Base-by-base conservation (phyloP, 768 basidiomycete species). In the Lactarius sanguifluus region DNA sequence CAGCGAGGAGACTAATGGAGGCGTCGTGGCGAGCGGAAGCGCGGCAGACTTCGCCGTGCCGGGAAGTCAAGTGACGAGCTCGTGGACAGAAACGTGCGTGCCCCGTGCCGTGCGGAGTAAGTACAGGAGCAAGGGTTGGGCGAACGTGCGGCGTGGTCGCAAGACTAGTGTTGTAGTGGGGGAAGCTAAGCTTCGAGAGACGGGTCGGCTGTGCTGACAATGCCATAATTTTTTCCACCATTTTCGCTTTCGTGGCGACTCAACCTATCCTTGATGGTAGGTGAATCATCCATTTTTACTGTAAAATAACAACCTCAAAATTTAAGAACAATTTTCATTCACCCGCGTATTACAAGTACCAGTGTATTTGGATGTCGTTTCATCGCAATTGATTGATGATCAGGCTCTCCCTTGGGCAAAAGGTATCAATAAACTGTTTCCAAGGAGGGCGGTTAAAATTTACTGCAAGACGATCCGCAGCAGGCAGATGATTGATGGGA, bases 211-310 rank as follows among this genome's bases (percentile, higher is more conserved):
- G 59, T 61, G 64, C 67, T 58, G 30, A 62, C 61, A 61, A 55
- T 68, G 64, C 38, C 64, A 68, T 60, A 68, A 68, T 63, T 69
- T 69, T 67, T 69, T 69, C 65, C 68, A 41, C 2, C 10, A 16
- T n/a, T 47, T 18, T 69, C 57, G 68, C 65, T 67, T 67, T 68
- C 59, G 64, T 50, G 52, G 64, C 67, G 64, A 68, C 10, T 2
- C 23, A 5, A 36, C 36, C 2, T 9, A 15, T 23, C 20, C 20
- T 38, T 25, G 15, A 28, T 15, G 47, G 47, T 13, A 52, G 25
- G 50, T 12, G 13, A 52, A 25, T 13, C 36, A 36, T 36, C 32
- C 36, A 36, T 36, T 36, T 13, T 36, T 36, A 13, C 12, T 36
- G n/a, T 23, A 50, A 23, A 7, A 50, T 13, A 47, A 45, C 3